A percentile compares a stretch with the other conserved stretches of the same genome.
These are phyloP conservation scores for Cordyceps fumosorosea DNA, from an alignment of 2,329 filamentous ascomycete genomes.

Conservation along the genomic window DNA sequence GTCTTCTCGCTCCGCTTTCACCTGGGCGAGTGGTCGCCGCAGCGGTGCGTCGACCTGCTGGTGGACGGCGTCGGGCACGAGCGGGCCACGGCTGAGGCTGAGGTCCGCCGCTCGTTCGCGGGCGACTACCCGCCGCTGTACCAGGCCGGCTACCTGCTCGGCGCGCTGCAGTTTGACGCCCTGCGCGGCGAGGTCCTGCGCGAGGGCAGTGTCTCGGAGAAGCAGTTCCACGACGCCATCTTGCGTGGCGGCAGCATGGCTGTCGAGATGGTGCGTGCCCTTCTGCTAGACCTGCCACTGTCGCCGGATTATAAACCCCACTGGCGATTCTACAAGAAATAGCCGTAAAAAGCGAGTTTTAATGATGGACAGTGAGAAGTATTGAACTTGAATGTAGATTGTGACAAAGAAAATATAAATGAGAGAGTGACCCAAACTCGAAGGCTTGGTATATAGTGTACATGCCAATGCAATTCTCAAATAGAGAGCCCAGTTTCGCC, in stretches of 20 bases:
- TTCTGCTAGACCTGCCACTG: constrained; percentile 37
- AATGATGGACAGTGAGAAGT: too few relatives aligned
- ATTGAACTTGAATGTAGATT: background rate
- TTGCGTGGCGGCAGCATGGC: constrained; percentile 47
- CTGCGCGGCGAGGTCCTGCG: constrained; percentile 43
- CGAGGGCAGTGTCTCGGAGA: constrained; percentile 35
- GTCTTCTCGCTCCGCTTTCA: constrained; percentile 53
- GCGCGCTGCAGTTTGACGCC: constrained; percentile 48
- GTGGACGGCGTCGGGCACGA: constrained; percentile 53
- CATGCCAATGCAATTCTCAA: background rate
- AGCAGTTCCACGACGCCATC: constrained; percentile 49
- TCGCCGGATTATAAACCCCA: constrained; percentile 35
- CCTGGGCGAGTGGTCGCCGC: constrained; percentile 44
- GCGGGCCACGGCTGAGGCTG: constrained; percentile 51
- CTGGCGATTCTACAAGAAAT: constrained; percentile 44
- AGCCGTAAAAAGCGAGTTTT: background rate
- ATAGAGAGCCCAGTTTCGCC: background rate
- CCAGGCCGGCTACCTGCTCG: constrained; percentile 54
- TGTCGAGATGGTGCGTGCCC: constrained; percentile 45
- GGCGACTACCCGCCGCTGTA: constrained; percentile 52
- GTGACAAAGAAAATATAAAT: background rate
- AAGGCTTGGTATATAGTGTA: background rate
- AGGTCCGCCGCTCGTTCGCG: constrained; percentile 49
- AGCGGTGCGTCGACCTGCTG: constrained; percentile 50
- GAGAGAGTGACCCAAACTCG: background rate